phyloP scores from a whole-genome alignment of 768 basidiomycete genomes.

The Neoboletus magnificus region DNA sequence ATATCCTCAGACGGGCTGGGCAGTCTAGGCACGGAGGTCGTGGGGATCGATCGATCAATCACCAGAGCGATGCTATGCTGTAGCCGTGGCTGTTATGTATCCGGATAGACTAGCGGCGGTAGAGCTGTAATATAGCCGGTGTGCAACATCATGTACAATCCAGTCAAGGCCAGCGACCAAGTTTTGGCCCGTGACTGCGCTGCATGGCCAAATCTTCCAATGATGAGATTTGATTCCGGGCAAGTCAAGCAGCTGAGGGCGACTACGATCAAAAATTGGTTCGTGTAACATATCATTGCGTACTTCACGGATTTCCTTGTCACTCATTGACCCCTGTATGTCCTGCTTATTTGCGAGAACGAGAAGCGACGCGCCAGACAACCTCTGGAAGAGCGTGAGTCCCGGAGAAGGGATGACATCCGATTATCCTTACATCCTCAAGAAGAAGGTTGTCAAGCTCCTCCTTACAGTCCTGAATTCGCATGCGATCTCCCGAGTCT shows the following conservation, averaged over 20 bases:
- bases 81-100: not conserved
- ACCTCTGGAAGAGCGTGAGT: conserved; percentile 51
- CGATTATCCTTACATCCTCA: conserved; percentile 72
- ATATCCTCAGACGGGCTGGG: not conserved
- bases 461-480: conserved; percentile 85
- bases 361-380: conserved; percentile 93
- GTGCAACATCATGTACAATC: conserved; percentile 87
- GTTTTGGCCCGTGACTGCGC: conserved; percentile 86
- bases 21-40: conserved; percentile 10
- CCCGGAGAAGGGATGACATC: conserved; percentile 5
- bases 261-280: conserved; percentile 6
- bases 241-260: conserved; percentile 71
- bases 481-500: conserved; percentile 87
- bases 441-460: conserved; percentile 84
- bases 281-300: conserved; percentile 27
- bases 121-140: conserved; percentile 80
- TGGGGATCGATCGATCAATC: conserved; percentile 4
- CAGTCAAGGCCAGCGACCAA: conserved; percentile 85
- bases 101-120: conserved; percentile 12
- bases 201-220: conserved; percentile 90
- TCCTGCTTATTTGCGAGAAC: conserved; percentile 99
- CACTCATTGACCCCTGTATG: conserved; percentile 80
- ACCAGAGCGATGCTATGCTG: not conserved
- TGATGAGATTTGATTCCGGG: conserved; percentile 79
- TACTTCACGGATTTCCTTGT: conserved; percentile 80